These are phyloP conservation scores for Lepidium africanum DNA, from an alignment of 345 rosid genomes.

Conservation along the genomic window DNA sequence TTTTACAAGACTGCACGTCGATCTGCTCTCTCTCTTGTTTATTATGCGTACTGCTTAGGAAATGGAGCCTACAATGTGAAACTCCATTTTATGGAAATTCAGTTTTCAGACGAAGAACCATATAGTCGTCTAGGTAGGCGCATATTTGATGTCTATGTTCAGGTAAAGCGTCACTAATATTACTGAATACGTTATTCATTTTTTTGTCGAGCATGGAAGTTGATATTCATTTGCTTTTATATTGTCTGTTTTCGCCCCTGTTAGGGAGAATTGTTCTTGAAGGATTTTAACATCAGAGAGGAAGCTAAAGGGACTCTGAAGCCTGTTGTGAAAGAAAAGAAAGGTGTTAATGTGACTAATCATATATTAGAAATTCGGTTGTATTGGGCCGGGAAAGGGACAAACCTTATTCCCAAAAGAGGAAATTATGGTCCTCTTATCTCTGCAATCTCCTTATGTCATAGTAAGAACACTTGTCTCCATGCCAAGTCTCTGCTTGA, in stretches of 20 bases:
- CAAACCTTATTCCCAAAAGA: slow-evolving; percentile 30
- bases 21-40: slow-evolving; percentile 51
- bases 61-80: slow-evolving; percentile 52
- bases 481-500: neutral
- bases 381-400: slow-evolving; percentile 53
- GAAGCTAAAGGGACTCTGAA: slow-evolving; percentile 37
- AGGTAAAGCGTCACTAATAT: slow-evolving; percentile 15
- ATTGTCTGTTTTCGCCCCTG: neutral
- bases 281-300: slow-evolving; percentile 47
- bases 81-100: slow-evolving; percentile 63
- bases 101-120: slow-evolving; percentile 34
- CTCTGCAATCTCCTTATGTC: slow-evolving; percentile 52
- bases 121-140: slow-evolving; percentile 36
- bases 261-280: slow-evolving; percentile 20
- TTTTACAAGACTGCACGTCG: slow-evolving; percentile 45
- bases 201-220: neutral
- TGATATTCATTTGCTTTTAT: neutral
- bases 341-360: slow-evolving; percentile 24
- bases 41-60: slow-evolving; percentile 50
- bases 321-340: neutral
- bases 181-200: neutral
- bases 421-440: slow-evolving; percentile 57
- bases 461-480: slow-evolving; percentile 18
- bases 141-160: slow-evolving; percentile 56
- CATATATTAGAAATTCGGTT: slow-evolving; percentile 44